These are phyloP conservation scores for Aechmea fasciata DNA, from an alignment of 176 grass and related monocot genomes.

Conservation along the genomic window DNA sequence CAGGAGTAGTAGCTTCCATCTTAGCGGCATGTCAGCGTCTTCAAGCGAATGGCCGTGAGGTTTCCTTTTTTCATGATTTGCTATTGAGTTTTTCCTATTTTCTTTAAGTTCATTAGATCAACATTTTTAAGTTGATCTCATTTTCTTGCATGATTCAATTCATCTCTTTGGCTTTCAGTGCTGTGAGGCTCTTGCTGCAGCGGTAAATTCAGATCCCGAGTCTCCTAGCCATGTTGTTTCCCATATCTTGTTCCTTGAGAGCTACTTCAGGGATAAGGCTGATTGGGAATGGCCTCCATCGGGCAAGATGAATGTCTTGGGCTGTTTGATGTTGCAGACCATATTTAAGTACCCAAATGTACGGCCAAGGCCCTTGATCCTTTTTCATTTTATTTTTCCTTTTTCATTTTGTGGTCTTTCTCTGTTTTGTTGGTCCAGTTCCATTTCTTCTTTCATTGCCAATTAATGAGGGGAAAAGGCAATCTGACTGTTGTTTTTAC, in stretches of 20 bases:
- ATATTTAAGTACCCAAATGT: conserved; percentile 76
- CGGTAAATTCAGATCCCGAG: conserved; percentile 42
- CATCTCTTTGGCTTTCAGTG: conserved; percentile 39
- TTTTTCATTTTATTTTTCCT: not conserved
- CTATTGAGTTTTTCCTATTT: conserved; percentile 10
- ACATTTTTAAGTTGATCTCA: not conserved
- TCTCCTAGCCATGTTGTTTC: conserved; percentile 47
- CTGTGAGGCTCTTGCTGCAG: conserved; percentile 56
- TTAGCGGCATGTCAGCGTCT: conserved; percentile 67
- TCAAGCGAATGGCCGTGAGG: conserved; percentile 61
- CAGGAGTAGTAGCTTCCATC: conserved; percentile 75
- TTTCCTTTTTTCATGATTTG: conserved; percentile 18
- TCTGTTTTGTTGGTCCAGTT: not conserved
- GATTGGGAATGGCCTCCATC: conserved; percentile 60
- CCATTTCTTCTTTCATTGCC: not conserved
- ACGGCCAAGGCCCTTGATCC: conserved; percentile 14
- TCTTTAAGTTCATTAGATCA: conserved; percentile 12
- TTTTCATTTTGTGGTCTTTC: not conserved
- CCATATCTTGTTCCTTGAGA: conserved; percentile 71
- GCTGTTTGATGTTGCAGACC: conserved; percentile 86
- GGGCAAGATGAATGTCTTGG: conserved; percentile 71
- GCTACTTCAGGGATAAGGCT: conserved; percentile 44
- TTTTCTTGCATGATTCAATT: conserved; percentile 2
- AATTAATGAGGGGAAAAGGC: no score
- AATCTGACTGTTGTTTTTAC: no score